These are phyloP conservation scores for Noccaea bulbosa DNA, from an alignment of 345 rosid genomes.

Conservation along the genomic window DNA sequence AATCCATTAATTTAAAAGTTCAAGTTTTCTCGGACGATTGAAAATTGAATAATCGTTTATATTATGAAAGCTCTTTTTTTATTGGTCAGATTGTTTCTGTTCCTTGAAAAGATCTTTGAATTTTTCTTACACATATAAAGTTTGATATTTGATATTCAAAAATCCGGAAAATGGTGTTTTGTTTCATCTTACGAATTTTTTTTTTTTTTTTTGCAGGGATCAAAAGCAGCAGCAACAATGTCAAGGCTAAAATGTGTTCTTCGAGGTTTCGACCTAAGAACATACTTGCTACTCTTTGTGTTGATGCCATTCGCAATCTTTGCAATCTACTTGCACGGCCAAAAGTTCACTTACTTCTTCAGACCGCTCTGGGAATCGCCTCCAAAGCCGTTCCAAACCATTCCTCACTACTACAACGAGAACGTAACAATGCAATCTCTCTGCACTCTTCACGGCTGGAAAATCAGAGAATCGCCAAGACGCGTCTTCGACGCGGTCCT, in stretches of 20 bases:
- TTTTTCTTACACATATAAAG: neutral
- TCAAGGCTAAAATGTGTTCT: slow-evolving; percentile 45
- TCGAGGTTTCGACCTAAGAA: slow-evolving; percentile 39
- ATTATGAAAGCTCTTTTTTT: neutral
- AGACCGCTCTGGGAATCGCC: slow-evolving; percentile 47
- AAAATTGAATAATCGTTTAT: neutral
- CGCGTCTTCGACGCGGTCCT: slow-evolving; percentile 83
- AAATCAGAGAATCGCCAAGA: slow-evolving; percentile 71
- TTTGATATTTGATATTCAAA: neutral
- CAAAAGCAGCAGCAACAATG: slow-evolving; percentile 42
- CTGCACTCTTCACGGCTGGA: slow-evolving; percentile 90
- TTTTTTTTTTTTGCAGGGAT: slow-evolving; percentile 28
- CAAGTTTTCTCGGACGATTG: neutral
- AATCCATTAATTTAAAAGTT: neutral
- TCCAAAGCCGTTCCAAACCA: slow-evolving; percentile 34
- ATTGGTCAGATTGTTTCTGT: slow-evolving; percentile 37
- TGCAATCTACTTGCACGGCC: slow-evolving; percentile 42
- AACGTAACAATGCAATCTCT: slow-evolving; percentile 66
- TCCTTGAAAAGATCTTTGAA: slow-evolving; percentile 25
- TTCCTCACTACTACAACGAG: slow-evolving; percentile 52
- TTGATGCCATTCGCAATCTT: slow-evolving; percentile 40
- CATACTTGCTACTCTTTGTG: slow-evolving; percentile 31
- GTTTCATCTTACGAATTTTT: slow-evolving; percentile 10
- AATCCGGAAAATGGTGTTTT: neutral
- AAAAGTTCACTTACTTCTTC: slow-evolving; percentile 45